Conservation (phyloP, 2,329 filamentous ascomycete genomes). For the Diplodia mutila region DNA sequence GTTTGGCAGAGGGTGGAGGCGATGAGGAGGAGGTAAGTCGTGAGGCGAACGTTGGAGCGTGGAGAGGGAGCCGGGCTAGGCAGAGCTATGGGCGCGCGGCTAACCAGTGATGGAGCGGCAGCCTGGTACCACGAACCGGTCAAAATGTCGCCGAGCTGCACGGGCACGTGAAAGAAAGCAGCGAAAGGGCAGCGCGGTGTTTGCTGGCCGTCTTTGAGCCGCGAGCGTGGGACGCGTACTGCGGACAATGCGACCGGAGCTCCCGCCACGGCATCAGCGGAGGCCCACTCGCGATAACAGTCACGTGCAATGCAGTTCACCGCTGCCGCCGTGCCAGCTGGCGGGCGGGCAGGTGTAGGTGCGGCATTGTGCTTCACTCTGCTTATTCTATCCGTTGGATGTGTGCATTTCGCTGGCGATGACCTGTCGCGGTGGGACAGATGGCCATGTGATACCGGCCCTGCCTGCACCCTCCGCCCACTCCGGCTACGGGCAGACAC, state of each 20-base stretch:
- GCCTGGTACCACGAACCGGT: neutral
- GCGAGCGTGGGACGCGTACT: neutral
- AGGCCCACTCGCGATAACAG: neutral
- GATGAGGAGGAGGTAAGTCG: neutral
- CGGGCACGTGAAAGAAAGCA: neutral
- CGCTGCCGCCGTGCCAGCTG: neutral
- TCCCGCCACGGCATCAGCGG: neutral
- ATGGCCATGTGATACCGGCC: neutral
- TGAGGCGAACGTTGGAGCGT: neutral
- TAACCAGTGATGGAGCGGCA: neutral
- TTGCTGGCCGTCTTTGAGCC: neutral
- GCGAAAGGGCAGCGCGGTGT: neutral
- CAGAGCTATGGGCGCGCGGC: neutral
- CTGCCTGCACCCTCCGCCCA: neutral
- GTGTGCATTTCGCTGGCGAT: slow-evolving; percentile 2
- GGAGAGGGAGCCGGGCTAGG: neutral
- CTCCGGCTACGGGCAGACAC: neutral
- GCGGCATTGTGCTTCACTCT: slow-evolving; percentile 18
- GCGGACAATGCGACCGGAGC: neutral
- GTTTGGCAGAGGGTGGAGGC: neutral
- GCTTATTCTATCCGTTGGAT: neutral
- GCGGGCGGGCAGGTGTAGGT: neutral
- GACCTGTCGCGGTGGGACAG: slow-evolving; percentile 14
- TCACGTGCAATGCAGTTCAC: slow-evolving; percentile 11
- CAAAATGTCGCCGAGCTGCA: neutral